phyloP scores from a whole-genome alignment of 768 basidiomycete genomes.

The Mycena polygramma region DNA sequence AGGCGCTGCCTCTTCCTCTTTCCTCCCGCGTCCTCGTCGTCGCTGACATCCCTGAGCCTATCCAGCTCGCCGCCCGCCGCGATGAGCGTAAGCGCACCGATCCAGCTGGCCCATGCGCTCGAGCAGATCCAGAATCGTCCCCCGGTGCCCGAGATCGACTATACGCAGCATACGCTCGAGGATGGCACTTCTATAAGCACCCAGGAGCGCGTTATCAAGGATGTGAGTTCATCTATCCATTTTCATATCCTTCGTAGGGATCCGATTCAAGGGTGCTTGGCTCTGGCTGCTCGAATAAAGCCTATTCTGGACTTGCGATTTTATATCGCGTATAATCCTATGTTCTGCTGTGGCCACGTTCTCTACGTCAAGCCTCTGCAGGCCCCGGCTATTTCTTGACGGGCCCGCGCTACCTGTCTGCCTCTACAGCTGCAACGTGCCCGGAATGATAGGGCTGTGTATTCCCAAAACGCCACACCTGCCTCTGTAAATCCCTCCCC shows the following conservation, averaged over 20 bases:
- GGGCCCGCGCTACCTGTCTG: too few relatives aligned
- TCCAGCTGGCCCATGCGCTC: conserved; percentile 76
- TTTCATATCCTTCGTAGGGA: conserved; percentile 8
- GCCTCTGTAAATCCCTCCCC: neutral
- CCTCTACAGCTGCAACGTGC: too few relatives aligned
- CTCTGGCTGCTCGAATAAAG: conserved; percentile 21
- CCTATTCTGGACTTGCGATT: neutral
- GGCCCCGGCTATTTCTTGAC: too few relatives aligned
- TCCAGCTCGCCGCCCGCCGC: conserved; percentile 29
- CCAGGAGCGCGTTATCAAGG: conserved; percentile 95
- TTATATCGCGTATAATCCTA: conserved; percentile 1
- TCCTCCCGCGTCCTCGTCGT: conserved; percentile 17
- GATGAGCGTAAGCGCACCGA: conserved; percentile 48
- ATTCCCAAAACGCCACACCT: neutral
- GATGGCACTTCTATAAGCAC: conserved; percentile 94
- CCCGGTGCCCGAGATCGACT: conserved; percentile 80
- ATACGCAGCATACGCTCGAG: conserved; percentile 92
- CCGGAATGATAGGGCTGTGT: neutral
- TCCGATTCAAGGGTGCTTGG: conserved; percentile 21
- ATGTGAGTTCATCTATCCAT: conserved; percentile 66
- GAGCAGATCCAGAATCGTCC: conserved; percentile 70
- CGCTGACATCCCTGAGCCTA: neutral
- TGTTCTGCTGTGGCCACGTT: too few relatives aligned
- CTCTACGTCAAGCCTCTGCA: too few relatives aligned
- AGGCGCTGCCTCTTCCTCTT: conserved; percentile 9